Percentiles rank a stretch among this genome's conserved stretches.
phyloP scores from a whole-genome alignment of 306 rosid species.

The Malus asiatica region DNA sequence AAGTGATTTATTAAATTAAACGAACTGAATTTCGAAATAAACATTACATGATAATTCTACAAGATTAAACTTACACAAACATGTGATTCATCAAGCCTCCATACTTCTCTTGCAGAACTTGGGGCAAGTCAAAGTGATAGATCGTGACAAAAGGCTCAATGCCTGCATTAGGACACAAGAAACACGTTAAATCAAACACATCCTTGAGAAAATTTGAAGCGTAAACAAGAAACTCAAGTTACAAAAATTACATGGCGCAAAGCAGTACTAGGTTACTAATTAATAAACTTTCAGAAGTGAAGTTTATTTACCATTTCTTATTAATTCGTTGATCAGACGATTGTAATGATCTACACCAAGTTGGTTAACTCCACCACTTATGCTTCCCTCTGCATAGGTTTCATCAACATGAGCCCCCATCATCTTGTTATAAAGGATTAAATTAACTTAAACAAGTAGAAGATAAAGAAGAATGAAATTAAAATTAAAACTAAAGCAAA shows the following conservation, averaged over 20 bases:
- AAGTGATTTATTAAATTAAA: too few relatives aligned
- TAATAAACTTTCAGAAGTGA: too few relatives aligned
- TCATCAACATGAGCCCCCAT: not conserved
- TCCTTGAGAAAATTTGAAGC: too few relatives aligned
- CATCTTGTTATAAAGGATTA: not conserved
- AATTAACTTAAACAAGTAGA: not conserved
- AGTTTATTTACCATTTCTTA: not conserved
- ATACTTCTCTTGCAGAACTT: conserved; percentile 27
- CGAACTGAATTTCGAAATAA: too few relatives aligned
- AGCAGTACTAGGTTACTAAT: too few relatives aligned
- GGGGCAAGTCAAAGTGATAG: conserved; percentile 30
- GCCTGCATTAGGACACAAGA: too few relatives aligned
- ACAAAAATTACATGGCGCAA: too few relatives aligned
- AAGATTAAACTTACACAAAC: conserved; percentile 24
- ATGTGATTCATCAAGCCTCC: conserved; percentile 26
- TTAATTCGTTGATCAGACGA: conserved; percentile 15
- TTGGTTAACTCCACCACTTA: conserved; percentile 21
- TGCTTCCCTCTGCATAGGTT: conserved; percentile 17
- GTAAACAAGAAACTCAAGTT: too few relatives aligned
- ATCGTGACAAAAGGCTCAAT: too few relatives aligned
- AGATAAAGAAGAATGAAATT: too few relatives aligned
- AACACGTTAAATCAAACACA: too few relatives aligned
- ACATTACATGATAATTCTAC: too few relatives aligned
- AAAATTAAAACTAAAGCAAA: not conserved
- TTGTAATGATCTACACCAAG: conserved; percentile 22